Conservation (phyloP, 805 yeast species). For the Wickerhamiella siamensis region DNA sequence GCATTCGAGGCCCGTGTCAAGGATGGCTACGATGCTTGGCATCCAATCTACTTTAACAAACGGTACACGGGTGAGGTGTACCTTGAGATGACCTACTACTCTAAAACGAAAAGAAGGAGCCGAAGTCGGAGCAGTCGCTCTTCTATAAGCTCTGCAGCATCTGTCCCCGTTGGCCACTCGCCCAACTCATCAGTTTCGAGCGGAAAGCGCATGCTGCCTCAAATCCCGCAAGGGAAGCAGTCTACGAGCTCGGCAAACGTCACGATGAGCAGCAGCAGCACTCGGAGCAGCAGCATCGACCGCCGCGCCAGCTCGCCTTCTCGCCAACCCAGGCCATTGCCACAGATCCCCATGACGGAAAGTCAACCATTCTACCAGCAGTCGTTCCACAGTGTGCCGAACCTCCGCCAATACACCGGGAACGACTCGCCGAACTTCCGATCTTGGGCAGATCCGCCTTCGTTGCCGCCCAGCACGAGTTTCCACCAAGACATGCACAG, state of each 20-base stretch:
- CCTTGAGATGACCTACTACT: slow-evolving; percentile 84
- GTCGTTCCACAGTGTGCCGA: slow-evolving; percentile 3
- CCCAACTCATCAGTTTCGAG: neutral
- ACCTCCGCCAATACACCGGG: neutral
- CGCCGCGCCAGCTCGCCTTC: neutral
- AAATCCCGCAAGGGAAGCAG: neutral
- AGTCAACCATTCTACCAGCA: neutral
- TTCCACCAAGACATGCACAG: neutral
- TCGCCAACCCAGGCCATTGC: neutral
- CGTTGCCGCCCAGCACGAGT: neutral
- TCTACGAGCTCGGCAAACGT: neutral
- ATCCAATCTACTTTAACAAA: slow-evolving; percentile 47
- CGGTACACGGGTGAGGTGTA: slow-evolving; percentile 79
- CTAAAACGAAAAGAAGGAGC: slow-evolving; percentile 25
- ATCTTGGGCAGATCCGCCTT: neutral
- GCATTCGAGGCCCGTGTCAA: slow-evolving; percentile 51
- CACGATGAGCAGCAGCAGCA: neutral
- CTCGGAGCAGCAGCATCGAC: neutral
- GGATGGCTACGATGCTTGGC: slow-evolving; percentile 82
- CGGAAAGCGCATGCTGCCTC: neutral
- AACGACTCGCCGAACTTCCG: neutral
- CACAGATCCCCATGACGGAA: neutral
- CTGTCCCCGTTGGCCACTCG: neutral
- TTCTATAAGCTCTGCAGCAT: neutral
- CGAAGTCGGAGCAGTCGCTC: slow-evolving; percentile 11